Conservation (phyloP, 1,139 yeast species). For the Diutina sp. region DNA sequence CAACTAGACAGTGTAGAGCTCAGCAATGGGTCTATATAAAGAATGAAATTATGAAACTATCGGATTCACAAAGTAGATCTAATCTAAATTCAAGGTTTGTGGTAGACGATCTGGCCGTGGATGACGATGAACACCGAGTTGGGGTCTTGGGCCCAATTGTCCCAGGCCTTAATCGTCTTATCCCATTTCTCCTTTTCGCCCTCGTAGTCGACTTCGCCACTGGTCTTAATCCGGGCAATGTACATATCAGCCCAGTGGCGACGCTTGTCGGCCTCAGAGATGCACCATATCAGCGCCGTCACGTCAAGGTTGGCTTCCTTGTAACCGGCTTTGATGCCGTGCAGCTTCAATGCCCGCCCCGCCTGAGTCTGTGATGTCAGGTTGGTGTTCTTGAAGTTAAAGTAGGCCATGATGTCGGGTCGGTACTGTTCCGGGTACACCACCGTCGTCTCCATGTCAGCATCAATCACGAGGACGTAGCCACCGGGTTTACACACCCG, state of each 20-base stretch:
- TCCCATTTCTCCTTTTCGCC: not conserved
- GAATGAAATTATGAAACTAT: not conserved
- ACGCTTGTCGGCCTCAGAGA: not conserved
- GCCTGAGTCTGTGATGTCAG: constrained; percentile 4
- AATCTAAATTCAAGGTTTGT: not conserved
- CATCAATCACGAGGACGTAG: constrained; percentile 17
- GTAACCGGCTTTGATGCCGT: constrained; percentile 13
- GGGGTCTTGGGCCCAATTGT: not conserved
- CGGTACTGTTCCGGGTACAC: constrained; percentile 12
- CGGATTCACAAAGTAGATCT: not conserved
- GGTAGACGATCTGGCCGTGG: not conserved
- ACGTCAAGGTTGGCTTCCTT: constrained; percentile 6
- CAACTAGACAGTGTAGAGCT: constrained; percentile 30
- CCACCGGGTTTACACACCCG: constrained; percentile 7
- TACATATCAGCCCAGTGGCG: not conserved
- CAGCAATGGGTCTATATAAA: not conserved
- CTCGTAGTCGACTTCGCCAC: not conserved
- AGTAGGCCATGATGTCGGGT: constrained; percentile 5
- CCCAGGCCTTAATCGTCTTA: not conserved
- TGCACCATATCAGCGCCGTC: constrained; percentile 9
- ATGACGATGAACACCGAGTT: not conserved
- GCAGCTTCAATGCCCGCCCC: constrained; percentile 9
- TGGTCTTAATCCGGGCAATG: not conserved
- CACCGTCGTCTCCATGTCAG: constrained; percentile 11
- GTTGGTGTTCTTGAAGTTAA: constrained; percentile 4